Evolutionary conservation across 306 rosid genomes (phyloP).

Genomic region (Citrullus amarus): DNA sequence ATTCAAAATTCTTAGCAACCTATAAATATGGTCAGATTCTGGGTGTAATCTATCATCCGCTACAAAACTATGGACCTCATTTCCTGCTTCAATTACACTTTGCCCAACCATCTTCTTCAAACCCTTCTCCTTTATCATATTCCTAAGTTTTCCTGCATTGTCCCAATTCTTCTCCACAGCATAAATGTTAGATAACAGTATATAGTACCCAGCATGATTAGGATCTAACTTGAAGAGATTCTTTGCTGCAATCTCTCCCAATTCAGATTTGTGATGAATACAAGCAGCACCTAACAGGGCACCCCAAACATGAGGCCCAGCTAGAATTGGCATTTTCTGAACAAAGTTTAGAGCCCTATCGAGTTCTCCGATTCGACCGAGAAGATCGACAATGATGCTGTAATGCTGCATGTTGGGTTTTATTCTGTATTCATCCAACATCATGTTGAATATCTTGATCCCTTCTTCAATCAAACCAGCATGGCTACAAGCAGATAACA

Average conservation of each 20-base stretch:
- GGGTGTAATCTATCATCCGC: slow-evolving; percentile 36
- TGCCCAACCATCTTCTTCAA: slow-evolving; percentile 47
- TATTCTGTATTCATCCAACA: slow-evolving; percentile 39
- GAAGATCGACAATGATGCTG: slow-evolving; percentile 73
- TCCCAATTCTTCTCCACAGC: slow-evolving; percentile 55
- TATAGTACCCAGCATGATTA: slow-evolving; percentile 46
- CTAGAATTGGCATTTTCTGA: slow-evolving; percentile 34
- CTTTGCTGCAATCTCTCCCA: slow-evolving; percentile 62
- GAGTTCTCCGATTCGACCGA: slow-evolving; percentile 67
- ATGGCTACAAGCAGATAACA: slow-evolving; percentile 76
- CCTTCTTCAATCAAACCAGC: slow-evolving; percentile 71
- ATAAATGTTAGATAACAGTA: slow-evolving; percentile 57
- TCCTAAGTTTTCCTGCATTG: slow-evolving; percentile 41
- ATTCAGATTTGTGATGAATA: slow-evolving; percentile 43
- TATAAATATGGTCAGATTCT: slow-evolving; percentile 33
- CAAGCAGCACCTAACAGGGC: slow-evolving; percentile 73
- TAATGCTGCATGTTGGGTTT: slow-evolving; percentile 50
- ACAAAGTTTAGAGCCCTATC: slow-evolving; percentile 49
- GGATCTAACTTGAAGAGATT: slow-evolving; percentile 48
- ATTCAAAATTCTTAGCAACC: slow-evolving; percentile 38
- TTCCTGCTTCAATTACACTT: slow-evolving; percentile 42
- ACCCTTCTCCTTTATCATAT: slow-evolving; percentile 38
- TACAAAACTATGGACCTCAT: slow-evolving; percentile 35
- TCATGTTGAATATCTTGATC: slow-evolving; percentile 36
- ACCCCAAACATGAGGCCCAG: slow-evolving; percentile 64